Conservation (phyloP, 1,139 yeast species). For the Yueomyces sp. region DNA sequence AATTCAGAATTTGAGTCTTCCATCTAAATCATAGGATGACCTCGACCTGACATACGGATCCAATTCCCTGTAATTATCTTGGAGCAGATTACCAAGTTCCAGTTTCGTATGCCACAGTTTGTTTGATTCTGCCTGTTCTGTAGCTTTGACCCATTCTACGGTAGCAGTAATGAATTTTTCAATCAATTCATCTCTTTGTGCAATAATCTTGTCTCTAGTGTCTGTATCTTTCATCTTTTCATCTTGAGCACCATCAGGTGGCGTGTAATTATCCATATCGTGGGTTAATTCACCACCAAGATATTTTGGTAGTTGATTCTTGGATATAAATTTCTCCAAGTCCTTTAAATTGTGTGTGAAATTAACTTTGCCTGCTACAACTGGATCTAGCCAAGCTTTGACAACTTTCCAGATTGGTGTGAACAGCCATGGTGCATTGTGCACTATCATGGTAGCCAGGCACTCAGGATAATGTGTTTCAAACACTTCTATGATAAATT, state of each 20-base stretch:
- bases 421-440: conserved; percentile 87
- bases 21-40: conserved; percentile 52
- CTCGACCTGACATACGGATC: conserved; percentile 70
- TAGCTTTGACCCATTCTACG: conserved; percentile 53
- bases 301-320: conserved; percentile 41
- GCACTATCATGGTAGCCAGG: conserved; percentile 60
- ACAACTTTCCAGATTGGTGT: conserved; percentile 77
- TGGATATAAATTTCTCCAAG: conserved; percentile 41
- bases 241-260: conserved; percentile 39
- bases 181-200: conserved; percentile 37
- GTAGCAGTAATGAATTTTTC: conserved; percentile 45
- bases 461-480: conserved; percentile 87
- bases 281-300: conserved; percentile 56
- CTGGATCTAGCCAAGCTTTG: conserved; percentile 82
- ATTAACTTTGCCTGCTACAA: conserved; percentile 66
- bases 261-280: conserved; percentile 24
- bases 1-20: conserved; percentile 11
- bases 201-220: conserved; percentile 29
- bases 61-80: conserved; percentile 42
- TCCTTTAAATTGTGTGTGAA: conserved; percentile 57
- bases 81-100: conserved; percentile 35
- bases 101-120: conserved; percentile 35
- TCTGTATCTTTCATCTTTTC: conserved; percentile 32
- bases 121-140: conserved; percentile 31
- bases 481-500: conserved; percentile 62